Conservation (phyloP, 2,329 filamentous ascomycete genomes). For the Calonectria crousiana region DNA sequence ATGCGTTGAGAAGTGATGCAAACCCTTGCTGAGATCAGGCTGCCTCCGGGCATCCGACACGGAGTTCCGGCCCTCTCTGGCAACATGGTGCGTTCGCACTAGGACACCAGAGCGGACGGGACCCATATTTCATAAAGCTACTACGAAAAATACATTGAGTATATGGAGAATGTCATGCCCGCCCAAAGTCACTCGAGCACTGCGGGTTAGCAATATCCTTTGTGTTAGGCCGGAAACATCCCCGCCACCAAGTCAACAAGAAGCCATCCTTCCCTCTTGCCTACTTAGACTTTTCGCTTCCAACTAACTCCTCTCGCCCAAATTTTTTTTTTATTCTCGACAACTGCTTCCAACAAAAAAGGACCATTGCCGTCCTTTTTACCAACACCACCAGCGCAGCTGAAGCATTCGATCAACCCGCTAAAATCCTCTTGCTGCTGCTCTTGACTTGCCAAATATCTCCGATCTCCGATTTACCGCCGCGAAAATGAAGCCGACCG, state of each 20-base stretch:
- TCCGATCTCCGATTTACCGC: neutral
- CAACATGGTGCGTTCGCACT: conserved; percentile 5
- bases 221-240: conserved; percentile 9
- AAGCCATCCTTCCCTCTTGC: conserved; percentile 1
- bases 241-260: conserved; percentile 8
- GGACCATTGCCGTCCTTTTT: neutral
- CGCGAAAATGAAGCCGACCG: neutral
- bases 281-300: neutral
- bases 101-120: neutral
- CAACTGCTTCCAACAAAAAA: neutral
- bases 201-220: conserved; percentile 8
- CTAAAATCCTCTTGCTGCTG: neutral
- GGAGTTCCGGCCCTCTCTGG: neutral
- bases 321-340: neutral
- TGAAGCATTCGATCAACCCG: neutral
- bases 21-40: neutral
- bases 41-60: conserved; percentile 10
- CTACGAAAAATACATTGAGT: conserved; percentile 2
- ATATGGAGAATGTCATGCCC: conserved; percentile 2
- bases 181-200: conserved; percentile 2
- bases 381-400: neutral
- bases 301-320: neutral
- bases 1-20: neutral
- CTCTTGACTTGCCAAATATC: neutral
- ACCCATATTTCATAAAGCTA: conserved; percentile 10